A percentile compares a stretch with the other conserved stretches of the same genome.
Evolutionary conservation across 805 yeast species (phyloP).

Genomic region (Yarrowia osloensis): DNA sequence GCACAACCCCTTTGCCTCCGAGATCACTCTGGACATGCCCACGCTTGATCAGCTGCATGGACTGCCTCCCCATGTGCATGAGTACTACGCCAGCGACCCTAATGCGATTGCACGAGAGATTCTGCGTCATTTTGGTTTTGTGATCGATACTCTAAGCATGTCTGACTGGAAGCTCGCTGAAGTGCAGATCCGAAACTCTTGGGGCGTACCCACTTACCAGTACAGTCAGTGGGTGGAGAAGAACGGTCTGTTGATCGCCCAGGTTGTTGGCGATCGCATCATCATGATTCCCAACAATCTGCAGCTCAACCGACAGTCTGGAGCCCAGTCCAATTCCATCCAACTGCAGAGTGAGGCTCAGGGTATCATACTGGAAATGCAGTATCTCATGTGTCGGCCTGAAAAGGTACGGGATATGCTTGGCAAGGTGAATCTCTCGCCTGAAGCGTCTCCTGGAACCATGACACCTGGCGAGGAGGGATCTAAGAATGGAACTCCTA

Average conservation of each 20-base stretch:
- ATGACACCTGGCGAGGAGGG: slow-evolving; percentile 10
- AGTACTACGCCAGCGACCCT: slow-evolving; percentile 33
- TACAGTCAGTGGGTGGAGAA: slow-evolving; percentile 87
- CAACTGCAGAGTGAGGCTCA: slow-evolving; percentile 14
- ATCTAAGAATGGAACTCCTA: background rate
- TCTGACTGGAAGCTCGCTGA: slow-evolving; percentile 50
- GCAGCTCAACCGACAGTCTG: slow-evolving; percentile 72
- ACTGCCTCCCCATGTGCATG: background rate
- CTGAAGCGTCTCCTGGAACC: slow-evolving; percentile 14
- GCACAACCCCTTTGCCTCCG: slow-evolving; percentile 82
- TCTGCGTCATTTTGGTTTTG: slow-evolving; percentile 68
- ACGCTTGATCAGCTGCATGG: background rate
- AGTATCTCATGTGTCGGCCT: background rate
- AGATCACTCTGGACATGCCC: slow-evolving; percentile 9
- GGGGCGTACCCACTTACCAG: slow-evolving; percentile 85
- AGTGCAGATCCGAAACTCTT: slow-evolving; percentile 76
- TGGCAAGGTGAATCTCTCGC: slow-evolving; percentile 1
- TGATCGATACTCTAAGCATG: slow-evolving; percentile 79
- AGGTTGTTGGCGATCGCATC: slow-evolving; percentile 75
- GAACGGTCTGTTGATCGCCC: slow-evolving; percentile 88
- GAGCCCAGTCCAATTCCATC: slow-evolving; percentile 35
- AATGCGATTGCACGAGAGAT: slow-evolving; percentile 76
- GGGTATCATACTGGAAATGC: slow-evolving; percentile 23
- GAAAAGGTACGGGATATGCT: slow-evolving; percentile 3
- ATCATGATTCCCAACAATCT: slow-evolving; percentile 86